Evolutionary conservation across 129 eudicot species (phyloP).

Genomic region (Calendula officinalis): DNA sequence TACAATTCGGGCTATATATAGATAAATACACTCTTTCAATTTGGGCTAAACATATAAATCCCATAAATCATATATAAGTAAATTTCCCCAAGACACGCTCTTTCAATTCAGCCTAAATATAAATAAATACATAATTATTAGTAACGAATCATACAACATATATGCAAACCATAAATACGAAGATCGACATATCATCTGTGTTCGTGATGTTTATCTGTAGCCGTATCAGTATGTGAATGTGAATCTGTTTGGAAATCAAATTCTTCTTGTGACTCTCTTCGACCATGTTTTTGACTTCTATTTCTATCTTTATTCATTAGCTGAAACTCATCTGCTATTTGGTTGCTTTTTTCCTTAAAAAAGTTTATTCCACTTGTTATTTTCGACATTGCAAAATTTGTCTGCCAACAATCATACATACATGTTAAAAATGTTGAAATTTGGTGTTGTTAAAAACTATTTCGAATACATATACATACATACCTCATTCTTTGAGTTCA

Average conservation of each 20-base stretch:
- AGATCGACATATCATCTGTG: slow-evolving; percentile 14
- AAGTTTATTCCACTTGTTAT: slow-evolving; percentile 77
- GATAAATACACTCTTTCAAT: too few species aligned
- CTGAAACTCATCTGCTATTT: slow-evolving; percentile 63
- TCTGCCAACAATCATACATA: slow-evolving; percentile 38
- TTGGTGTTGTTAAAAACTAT: too few species aligned
- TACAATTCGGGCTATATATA: too few species aligned
- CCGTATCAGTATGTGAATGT: slow-evolving; percentile 19
- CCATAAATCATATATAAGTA: neutral
- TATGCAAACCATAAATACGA: slow-evolving; percentile 19
- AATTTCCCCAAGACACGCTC: slow-evolving; percentile 14
- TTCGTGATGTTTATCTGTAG: slow-evolving; percentile 16
- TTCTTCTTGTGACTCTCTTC: slow-evolving; percentile 38
- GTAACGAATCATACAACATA: slow-evolving; percentile 18
- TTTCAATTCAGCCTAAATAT: slow-evolving; percentile 8
- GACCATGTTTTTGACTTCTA: slow-evolving; percentile 22
- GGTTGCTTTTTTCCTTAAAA: slow-evolving; percentile 71
- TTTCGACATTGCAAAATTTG: slow-evolving; percentile 62
- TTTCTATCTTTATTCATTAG: slow-evolving; percentile 48
- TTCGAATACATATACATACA: neutral
- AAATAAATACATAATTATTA: slow-evolving; percentile 1
- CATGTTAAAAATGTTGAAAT: too few species aligned
- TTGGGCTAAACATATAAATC: too few species aligned
- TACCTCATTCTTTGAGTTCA: slow-evolving; percentile 64
- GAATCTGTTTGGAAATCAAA: slow-evolving; percentile 24